Conservation (phyloP, 371 early-diverging fungal species). For the Saksenaea vasiformis region DNA sequence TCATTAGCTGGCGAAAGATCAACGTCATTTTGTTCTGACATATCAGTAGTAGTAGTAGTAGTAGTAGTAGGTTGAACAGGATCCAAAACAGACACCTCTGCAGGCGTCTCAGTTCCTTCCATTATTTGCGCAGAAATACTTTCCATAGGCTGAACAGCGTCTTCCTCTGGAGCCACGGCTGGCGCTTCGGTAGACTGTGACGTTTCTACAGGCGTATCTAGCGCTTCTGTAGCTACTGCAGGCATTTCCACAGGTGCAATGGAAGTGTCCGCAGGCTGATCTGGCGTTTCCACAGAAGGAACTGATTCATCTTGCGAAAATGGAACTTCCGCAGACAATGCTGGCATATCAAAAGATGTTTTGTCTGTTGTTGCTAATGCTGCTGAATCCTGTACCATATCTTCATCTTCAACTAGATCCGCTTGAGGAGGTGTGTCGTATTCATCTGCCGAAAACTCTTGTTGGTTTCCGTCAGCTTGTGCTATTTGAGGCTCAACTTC, state of each 20-base stretch:
- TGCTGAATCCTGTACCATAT: neutral
- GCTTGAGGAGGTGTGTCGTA: slow-evolving; percentile 7
- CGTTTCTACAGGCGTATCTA: neutral
- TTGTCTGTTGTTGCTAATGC: neutral
- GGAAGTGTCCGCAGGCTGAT: neutral
- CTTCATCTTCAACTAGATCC: neutral
- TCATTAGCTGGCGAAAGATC: neutral
- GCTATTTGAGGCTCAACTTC: neutral
- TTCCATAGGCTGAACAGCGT: neutral
- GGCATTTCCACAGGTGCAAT: neutral
- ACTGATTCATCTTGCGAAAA: neutral
- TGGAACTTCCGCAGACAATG: neutral
- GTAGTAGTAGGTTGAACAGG: neutral
- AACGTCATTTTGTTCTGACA: neutral
- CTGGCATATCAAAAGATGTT: neutral
- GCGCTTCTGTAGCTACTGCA: neutral
- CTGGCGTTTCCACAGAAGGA: neutral
- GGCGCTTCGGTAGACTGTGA: neutral
- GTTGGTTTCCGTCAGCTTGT: neutral
- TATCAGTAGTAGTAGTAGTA: neutral
- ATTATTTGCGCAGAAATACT: neutral
- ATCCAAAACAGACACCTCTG: neutral
- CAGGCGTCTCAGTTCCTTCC: neutral
- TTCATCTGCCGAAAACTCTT: slow-evolving; percentile 6
- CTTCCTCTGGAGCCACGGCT: neutral